phyloP scores from a whole-genome alignment of 805 yeast genomes.

The Kuraishia hungarica region DNA sequence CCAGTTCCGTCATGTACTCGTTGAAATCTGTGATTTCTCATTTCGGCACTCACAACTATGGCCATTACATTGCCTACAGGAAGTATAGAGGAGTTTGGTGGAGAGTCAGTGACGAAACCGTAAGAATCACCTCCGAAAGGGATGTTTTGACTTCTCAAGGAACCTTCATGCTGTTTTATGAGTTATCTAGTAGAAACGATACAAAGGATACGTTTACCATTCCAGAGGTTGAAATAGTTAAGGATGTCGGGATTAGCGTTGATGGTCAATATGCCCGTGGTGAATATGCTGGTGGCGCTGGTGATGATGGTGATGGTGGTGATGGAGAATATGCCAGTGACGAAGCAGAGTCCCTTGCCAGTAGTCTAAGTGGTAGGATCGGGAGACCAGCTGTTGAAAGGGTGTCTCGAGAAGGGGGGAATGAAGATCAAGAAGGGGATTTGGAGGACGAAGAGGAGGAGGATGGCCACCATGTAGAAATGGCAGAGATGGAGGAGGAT shows the following conservation, averaged over 20 bases:
- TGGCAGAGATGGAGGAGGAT: background rate
- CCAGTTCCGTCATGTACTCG: slow-evolving; percentile 59
- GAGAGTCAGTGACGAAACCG: slow-evolving; percentile 89
- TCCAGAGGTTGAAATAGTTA: slow-evolving; percentile 23
- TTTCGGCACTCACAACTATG: slow-evolving; percentile 93
- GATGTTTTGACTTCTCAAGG: slow-evolving; percentile 82
- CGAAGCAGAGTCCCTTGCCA: slow-evolving; percentile 11
- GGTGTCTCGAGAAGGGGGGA: background rate
- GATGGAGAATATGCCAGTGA: slow-evolving; percentile 13
- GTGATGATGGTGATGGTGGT: slow-evolving; percentile 8
- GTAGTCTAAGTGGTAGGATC: background rate
- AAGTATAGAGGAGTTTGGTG: slow-evolving; percentile 84
- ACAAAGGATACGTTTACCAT: slow-evolving; percentile 13
- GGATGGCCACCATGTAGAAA: slow-evolving; percentile 20
- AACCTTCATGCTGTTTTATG: slow-evolving; percentile 89
- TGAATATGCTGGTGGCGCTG: too few species aligned
- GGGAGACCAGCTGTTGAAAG: background rate
- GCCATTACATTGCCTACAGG: slow-evolving; percentile 91
- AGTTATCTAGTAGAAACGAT: slow-evolving; percentile 27
- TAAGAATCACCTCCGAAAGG: slow-evolving; percentile 67
- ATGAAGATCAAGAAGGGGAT: background rate
- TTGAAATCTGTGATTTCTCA: slow-evolving; percentile 85
- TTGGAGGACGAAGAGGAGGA: slow-evolving; percentile 20
- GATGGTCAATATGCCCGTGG: slow-evolving; percentile 4
- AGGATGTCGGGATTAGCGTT: slow-evolving; percentile 9